phyloP scores from a whole-genome alignment of 106 monocot species.

The Posidonia australis region DNA sequence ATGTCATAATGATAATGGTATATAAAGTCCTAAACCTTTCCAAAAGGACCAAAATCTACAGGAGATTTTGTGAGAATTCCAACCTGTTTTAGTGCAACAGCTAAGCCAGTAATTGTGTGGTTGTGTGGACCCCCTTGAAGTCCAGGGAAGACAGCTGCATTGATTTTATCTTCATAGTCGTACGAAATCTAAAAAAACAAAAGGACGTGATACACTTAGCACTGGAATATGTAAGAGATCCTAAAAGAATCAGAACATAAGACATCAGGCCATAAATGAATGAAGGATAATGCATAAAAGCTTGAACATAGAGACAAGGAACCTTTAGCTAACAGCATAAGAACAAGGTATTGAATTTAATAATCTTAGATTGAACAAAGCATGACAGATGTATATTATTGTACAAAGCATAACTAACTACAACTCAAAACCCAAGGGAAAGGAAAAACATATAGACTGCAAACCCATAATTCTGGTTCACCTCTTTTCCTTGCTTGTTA shows the following conservation, averaged over 20 bases:
- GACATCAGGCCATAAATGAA: no score
- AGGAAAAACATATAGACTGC: no score
- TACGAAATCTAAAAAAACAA: slow-evolving; percentile 57
- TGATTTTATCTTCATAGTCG: slow-evolving; percentile 91
- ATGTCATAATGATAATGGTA: no score
- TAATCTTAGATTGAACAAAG: not conserved
- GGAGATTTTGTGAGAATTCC: not conserved
- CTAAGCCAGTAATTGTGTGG: slow-evolving; percentile 94
- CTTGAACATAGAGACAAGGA: not conserved
- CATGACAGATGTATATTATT: not conserved
- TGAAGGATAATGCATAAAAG: no score
- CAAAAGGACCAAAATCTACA: no score
- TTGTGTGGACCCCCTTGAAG: slow-evolving; percentile 99
- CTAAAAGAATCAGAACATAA: no score
- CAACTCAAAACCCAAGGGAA: no score
- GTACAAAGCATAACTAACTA: no score
- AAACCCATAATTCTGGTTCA: not conserved
- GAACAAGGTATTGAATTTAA: no score
- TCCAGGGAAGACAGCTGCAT: slow-evolving; percentile 97
- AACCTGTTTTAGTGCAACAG: slow-evolving; percentile 99
- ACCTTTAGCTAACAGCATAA: not conserved
- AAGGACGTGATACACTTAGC: not conserved
- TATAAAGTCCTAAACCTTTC: no score
- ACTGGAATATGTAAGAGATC: no score
- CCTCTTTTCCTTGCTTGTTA: slow-evolving; percentile 90